Conservation (phyloP, 305 asterid species). For the Solanum hybrid region DNA sequence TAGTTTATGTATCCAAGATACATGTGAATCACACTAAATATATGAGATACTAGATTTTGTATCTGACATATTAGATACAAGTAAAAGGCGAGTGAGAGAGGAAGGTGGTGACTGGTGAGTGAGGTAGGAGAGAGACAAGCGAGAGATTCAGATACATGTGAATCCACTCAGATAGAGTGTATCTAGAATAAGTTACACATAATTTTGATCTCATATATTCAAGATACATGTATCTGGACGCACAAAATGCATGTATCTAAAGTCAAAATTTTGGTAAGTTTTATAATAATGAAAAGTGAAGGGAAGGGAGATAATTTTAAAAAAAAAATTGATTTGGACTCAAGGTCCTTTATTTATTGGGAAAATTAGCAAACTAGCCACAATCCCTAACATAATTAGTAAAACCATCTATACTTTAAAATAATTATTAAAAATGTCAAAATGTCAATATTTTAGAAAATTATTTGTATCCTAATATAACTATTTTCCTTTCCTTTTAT, state of each 20-base stretch:
- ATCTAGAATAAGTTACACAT: not conserved
- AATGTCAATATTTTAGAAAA: too few relatives aligned
- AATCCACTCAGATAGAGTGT: not conserved
- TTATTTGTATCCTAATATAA: too few relatives aligned
- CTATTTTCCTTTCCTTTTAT: too few relatives aligned
- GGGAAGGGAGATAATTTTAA: not conserved
- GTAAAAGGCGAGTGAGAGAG: not conserved
- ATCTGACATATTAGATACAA: not conserved
- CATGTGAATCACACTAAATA: not conserved
- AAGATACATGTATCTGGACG: not conserved
- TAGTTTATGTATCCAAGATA: not conserved
- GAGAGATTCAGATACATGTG: not conserved
- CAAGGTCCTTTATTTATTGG: too few relatives aligned
- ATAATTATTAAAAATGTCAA: too few relatives aligned
- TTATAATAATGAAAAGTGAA: not conserved
- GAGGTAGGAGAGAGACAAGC: not conserved
- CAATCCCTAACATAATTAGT: too few relatives aligned
- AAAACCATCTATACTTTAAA: too few relatives aligned
- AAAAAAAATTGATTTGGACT: too few relatives aligned
- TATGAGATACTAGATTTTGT: not conserved
- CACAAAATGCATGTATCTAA: not conserved
- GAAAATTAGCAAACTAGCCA: too few relatives aligned
- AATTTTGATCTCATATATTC: too few relatives aligned
- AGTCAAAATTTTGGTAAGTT: not conserved
- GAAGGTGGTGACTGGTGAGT: not conserved